Evolutionary conservation across 1,139 yeast species (phyloP).

Genomic region (Scheffersomyces quercinus): DNA sequence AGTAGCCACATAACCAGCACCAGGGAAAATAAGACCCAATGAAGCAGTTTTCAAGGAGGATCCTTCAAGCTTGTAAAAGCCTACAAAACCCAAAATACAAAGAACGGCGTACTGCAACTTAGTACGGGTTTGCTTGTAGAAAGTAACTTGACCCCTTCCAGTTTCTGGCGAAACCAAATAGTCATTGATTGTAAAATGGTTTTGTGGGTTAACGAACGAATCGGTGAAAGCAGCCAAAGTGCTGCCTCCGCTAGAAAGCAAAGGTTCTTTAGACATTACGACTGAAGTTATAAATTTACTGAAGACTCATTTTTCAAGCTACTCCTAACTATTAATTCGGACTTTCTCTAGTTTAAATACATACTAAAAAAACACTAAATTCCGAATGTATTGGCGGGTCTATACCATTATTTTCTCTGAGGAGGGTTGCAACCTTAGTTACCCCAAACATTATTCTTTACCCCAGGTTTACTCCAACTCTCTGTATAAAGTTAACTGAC

Average conservation of each 20-base stretch:
- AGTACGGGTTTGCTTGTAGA: not conserved
- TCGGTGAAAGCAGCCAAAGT: not conserved
- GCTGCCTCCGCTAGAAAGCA: not conserved
- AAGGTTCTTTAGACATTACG: conserved; percentile 1
- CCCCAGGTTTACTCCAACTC: too few relatives aligned
- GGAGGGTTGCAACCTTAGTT: too few relatives aligned
- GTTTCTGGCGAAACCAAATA: not conserved
- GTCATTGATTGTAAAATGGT: not conserved
- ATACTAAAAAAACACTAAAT: too few relatives aligned
- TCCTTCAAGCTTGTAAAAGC: not conserved
- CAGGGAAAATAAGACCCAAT: conserved; percentile 2
- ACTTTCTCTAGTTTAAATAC: too few relatives aligned
- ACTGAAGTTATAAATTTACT: not conserved
- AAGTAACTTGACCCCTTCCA: not conserved
- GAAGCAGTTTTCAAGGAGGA: conserved; percentile 1
- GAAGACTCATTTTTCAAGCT: too few relatives aligned
- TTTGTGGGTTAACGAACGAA: not conserved
- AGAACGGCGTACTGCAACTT: not conserved
- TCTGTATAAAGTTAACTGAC: too few relatives aligned
- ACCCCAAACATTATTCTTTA: too few relatives aligned
- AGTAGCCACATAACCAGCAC: conserved; percentile 3
- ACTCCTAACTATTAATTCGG: too few relatives aligned
- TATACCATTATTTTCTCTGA: too few relatives aligned
- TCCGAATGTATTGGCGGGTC: too few relatives aligned
- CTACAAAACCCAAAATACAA: not conserved